These are phyloP conservation scores for Chlamydomonas sp. DNA, from an alignment of 139 green algal genomes.

Conservation along the genomic window DNA sequence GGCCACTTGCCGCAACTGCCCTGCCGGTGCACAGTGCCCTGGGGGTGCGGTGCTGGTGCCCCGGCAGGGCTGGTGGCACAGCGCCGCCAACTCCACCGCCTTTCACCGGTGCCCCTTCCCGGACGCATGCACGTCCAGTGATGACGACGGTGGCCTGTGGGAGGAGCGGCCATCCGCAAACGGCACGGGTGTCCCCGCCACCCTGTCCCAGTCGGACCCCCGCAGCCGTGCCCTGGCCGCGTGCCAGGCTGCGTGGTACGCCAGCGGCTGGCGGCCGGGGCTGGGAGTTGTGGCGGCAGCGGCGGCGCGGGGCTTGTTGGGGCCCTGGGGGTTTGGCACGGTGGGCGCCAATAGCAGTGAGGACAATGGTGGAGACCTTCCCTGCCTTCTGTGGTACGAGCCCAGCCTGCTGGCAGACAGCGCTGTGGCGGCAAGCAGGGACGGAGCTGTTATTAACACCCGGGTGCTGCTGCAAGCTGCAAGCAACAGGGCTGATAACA, in stretches of 20 bases:
- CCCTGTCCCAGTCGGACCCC: neutral
- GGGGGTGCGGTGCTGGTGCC: constrained; percentile 12
- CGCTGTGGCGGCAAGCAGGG: too few species aligned
- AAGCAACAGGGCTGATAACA: constrained; percentile 17
- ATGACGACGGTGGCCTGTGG: too few species aligned
- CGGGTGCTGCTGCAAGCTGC: neutral
- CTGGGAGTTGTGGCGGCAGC: too few species aligned
- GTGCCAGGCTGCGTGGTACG: neutral
- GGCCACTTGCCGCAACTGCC: neutral
- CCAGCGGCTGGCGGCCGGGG: too few species aligned
- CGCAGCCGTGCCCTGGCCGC: neutral
- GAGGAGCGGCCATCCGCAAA: too few species aligned
- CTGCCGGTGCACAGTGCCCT: neutral
- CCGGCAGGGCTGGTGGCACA: constrained; percentile 19
- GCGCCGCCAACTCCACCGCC: neutral
- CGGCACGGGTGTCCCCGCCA: neutral
- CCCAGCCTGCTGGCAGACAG: too few species aligned
- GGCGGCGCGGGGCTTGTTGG: too few species aligned
- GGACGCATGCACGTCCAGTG: constrained; percentile 1
- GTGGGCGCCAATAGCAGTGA: too few species aligned
- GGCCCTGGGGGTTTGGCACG: too few species aligned
- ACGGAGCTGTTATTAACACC: neutral
- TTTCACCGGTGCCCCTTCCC: constrained; percentile 29
- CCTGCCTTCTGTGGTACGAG: neutral
- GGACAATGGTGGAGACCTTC: too few species aligned